These are phyloP conservation scores for Hypomontagnella submonticulosa DNA, from an alignment of 495 filamentous ascomycete genomes.

Conservation along the genomic window DNA sequence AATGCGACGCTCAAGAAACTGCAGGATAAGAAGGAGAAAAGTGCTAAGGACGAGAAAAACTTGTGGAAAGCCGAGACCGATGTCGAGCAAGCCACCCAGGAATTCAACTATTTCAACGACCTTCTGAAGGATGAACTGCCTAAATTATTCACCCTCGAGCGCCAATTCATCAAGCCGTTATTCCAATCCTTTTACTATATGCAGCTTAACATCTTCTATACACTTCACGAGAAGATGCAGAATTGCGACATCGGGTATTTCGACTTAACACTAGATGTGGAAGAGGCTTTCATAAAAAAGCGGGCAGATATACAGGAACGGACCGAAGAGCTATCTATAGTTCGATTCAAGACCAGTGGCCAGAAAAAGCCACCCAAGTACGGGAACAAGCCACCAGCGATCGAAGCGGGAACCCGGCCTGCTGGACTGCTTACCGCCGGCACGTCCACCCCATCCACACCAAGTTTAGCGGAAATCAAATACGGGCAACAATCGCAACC, in stretches of 20 bases:
- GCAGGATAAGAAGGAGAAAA: constrained; percentile 97
- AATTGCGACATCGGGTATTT: constrained; percentile 97
- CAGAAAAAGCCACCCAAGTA: constrained; percentile 67
- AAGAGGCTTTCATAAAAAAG: constrained; percentile 89
- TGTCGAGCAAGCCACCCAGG: constrained; percentile 89
- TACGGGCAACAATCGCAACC: constrained; percentile 44
- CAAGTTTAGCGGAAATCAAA: constrained; percentile 35
- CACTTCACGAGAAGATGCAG: constrained; percentile 97
- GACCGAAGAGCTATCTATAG: constrained; percentile 82
- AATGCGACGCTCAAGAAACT: constrained; percentile 87
- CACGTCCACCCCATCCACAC: constrained; percentile 41
- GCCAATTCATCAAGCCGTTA: constrained; percentile 95
- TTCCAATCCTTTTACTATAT: constrained; percentile 99
- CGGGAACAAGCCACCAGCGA: constrained; percentile 55
- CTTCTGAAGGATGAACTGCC: constrained; percentile 95
- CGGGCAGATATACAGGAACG: constrained; percentile 85
- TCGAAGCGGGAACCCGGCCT: constrained; percentile 52
- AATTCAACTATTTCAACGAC: constrained; percentile 97
- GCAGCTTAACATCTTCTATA: constrained; percentile 99
- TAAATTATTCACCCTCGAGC: constrained; percentile 89
- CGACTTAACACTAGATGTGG: constrained; percentile 86
- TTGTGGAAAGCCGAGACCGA: constrained; percentile 95
- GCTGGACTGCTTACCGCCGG: constrained; percentile 56
- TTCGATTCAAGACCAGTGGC: constrained; percentile 88
- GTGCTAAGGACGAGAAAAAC: constrained; percentile 95